Base-by-base conservation (phyloP, 176 grass and related monocot genomes). In the Eleusine indica region DNA sequence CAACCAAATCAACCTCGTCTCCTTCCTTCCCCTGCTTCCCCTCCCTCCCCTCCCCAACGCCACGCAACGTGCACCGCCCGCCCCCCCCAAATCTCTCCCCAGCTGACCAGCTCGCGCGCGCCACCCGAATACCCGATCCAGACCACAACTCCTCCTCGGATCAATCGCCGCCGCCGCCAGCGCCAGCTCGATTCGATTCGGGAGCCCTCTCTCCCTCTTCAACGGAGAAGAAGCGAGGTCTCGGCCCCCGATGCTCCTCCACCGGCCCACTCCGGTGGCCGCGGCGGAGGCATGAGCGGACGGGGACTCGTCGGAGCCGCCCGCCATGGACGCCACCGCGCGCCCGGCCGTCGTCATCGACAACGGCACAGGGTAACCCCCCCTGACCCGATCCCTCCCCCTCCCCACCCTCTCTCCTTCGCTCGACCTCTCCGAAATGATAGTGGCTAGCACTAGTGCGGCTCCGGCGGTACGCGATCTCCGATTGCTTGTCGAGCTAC, bases 291-390 rank as follows among this genome's bases (percentile, higher is more conserved):
- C 46, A 83, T 90, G 88, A 90, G 69, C 69, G 13, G 5, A 17
- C 60, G 70, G 69, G 69, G 62, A 32, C 75, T 29, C 48, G 69
- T 40, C 30, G 73, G 75, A 60, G 19, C 48, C 37, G 68, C 68
- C 63, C 66, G 35, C 22, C 74, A 98, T 98, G 95, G 92, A 95
- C 80, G 83, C 95, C 82, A 40, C 89, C 61, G 87, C 85, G 71
- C 95, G 95, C 70, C 92, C 92, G 13, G 92, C 95, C 75, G 87
- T 95, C 92, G 93, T 98, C 68, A 90, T 98, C 86, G 95, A 98
- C 91, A 98, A 98, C 85, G 95, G 95, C 73, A 93, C 92, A 9
- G 95, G 95, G 95, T 98, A 86, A 14, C 41, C 38, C 14, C 3
- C 77, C 11, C 13, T 8, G 1, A 51, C 53, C 21, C 19, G 21